Percentiles rank a stretch among this genome's conserved stretches.
These are phyloP conservation scores for Platanus orientalis DNA, from an alignment of 164 flowering plant species.

Conservation along the genomic window DNA sequence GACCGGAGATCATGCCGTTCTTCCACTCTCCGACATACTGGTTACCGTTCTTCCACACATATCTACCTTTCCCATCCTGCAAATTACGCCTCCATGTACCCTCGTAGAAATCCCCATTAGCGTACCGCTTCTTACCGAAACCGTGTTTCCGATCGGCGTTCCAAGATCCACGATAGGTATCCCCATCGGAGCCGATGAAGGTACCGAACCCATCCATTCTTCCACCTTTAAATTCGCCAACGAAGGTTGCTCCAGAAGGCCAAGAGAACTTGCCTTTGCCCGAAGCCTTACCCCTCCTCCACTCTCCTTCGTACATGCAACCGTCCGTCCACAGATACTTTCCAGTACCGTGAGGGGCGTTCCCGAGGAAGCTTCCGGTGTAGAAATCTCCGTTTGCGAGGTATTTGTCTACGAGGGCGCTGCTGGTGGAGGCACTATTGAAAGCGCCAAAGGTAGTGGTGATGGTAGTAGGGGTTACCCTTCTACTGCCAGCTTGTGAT, in stretches of 20 bases:
- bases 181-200: constrained; percentile 73
- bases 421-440: neutral
- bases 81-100: constrained; percentile 64
- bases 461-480: constrained; percentile 45
- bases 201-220: constrained; percentile 85
- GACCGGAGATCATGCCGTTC: constrained; percentile 61
- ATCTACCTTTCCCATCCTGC: constrained; percentile 73
- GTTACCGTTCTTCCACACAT: constrained; percentile 75
- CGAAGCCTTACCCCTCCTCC: constrained; percentile 67
- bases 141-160: constrained; percentile 62
- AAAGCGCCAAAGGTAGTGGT: neutral
- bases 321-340: constrained; percentile 87
- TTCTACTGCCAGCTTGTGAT: constrained; percentile 43
- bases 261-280: constrained; percentile 85
- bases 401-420: constrained; percentile 37
- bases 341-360: constrained; percentile 68
- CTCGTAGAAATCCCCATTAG: constrained; percentile 77
- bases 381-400: constrained; percentile 87
- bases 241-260: constrained; percentile 87
- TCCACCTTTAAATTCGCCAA: constrained; percentile 80
- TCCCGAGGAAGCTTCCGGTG: constrained; percentile 50
- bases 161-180: constrained; percentile 76
- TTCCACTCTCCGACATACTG: constrained; percentile 79
- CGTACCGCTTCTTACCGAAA: constrained; percentile 62
- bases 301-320: constrained; percentile 86